Percentiles rank a stretch among this genome's conserved stretches.
These are phyloP conservation scores for Avena eriantha DNA, from an alignment of 176 grass and related monocot genomes.

Conservation along the genomic window DNA sequence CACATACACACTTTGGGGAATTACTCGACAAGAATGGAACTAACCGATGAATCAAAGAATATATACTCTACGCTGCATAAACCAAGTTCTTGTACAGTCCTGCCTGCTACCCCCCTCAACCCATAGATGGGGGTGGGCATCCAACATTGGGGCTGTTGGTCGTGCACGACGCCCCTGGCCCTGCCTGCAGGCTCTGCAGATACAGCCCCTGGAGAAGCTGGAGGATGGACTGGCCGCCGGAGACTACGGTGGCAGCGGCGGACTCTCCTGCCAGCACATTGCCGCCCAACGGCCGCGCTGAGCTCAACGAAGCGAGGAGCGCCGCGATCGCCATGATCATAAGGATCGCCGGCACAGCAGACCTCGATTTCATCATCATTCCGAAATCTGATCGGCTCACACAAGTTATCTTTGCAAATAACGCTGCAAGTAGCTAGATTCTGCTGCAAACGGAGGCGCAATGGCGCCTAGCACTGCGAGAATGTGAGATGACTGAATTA, in stretches of 20 bases:
- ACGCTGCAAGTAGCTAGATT: neutral
- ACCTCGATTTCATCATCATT: neutral
- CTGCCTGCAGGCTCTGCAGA: conserved; percentile 44
- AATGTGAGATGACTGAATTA: neutral
- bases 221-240: conserved; percentile 26
- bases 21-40: neutral
- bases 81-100: neutral
- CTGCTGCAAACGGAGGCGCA: neutral
- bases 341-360: neutral
- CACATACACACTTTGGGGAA: neutral
- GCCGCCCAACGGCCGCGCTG: conserved; percentile 38
- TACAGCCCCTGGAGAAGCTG: conserved; percentile 43
- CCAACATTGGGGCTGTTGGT: conserved; percentile 45
- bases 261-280: neutral
- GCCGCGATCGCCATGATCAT: conserved; percentile 17
- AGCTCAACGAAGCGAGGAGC: conserved; percentile 29
- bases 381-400: neutral
- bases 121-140: conserved; percentile 25
- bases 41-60: neutral
- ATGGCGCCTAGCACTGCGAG: neutral
- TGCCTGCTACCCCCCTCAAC: neutral
- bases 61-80: neutral
- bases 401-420: too few species aligned
- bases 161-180: conserved; percentile 18
- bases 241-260: neutral